A percentile compares a stretch with the other conserved stretches of the same genome.
phyloP scores from a whole-genome alignment of 495 filamentous ascomycete genomes.

The Filosporella fistucella region DNA sequence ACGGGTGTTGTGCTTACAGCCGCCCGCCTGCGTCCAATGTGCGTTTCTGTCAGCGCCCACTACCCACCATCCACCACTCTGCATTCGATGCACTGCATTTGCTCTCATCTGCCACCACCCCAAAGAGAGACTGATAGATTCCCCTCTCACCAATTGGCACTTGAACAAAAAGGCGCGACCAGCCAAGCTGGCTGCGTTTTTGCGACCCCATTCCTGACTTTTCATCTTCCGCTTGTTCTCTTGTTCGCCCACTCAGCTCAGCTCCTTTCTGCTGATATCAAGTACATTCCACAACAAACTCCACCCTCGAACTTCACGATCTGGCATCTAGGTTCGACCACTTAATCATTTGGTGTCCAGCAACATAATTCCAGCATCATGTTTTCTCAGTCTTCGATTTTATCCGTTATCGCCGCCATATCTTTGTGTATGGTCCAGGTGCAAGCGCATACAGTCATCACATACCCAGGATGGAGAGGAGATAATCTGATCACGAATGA shows the following conservation, averaged over 20 bases:
- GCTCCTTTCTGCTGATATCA: background rate
- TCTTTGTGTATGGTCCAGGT: conserved; percentile 39
- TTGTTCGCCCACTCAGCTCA: background rate
- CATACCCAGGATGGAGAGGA: conserved; percentile 91
- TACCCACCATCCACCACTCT: background rate
- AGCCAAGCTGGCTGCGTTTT: background rate
- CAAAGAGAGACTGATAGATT: background rate
- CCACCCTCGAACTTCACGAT: background rate
- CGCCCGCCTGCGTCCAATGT: background rate
- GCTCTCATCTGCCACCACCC: too few relatives aligned
- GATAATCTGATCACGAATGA: conserved; percentile 84
- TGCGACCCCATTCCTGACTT: background rate
- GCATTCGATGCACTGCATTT: too few relatives aligned
- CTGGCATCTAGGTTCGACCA: too few relatives aligned
- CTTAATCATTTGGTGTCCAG: too few relatives aligned
- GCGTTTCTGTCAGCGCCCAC: background rate
- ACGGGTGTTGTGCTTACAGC: background rate
- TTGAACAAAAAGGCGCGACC: background rate
- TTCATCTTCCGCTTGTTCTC: background rate
- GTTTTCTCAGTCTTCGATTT: conserved; percentile 5
- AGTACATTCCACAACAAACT: background rate
- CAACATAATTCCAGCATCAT: too few relatives aligned
- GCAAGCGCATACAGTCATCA: conserved; percentile 81
- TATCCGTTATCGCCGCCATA: conserved; percentile 3
- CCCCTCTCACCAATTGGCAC: background rate